Evolutionary conservation across 192 early-diverging fungal species (phyloP).

Genomic region (Oehlia diaphana): DNA sequence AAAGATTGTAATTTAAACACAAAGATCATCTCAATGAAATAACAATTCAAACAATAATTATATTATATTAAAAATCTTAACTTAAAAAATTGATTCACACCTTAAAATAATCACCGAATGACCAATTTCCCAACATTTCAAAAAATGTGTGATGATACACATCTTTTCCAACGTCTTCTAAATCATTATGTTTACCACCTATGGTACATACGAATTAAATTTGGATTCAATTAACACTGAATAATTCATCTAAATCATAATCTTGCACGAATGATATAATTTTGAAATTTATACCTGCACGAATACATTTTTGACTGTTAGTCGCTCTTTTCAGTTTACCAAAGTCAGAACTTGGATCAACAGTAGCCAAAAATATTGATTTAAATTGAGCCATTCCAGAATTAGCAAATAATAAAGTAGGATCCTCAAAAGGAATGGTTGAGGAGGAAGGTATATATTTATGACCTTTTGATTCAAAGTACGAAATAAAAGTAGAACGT

Average conservation of each 20-base stretch:
- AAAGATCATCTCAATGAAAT: neutral
- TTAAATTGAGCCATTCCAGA: conserved; percentile 99
- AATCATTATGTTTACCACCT: conserved; percentile 99
- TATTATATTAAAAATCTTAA: neutral
- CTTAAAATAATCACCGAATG: conserved; percentile 99
- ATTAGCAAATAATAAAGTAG: conserved; percentile 95
- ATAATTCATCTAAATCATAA: neutral
- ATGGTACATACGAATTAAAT: neutral
- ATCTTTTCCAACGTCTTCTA: conserved; percentile 98
- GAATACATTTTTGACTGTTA: conserved; percentile 98
- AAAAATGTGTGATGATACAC: conserved; percentile 99
- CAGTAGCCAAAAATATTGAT: conserved; percentile 93
- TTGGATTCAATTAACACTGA: neutral
- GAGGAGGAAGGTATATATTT: conserved; percentile 83
- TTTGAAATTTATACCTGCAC: conserved; percentile 73
- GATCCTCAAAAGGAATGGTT: conserved; percentile 94
- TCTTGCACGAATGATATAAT: neutral
- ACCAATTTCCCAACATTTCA: conserved; percentile 99
- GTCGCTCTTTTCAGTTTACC: conserved; percentile 88
- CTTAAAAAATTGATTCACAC: conserved; percentile 31
- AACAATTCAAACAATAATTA: neutral
- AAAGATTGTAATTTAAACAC: conserved; percentile 17
- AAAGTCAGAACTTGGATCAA: conserved; percentile 90
- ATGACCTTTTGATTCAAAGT: conserved; percentile 76
- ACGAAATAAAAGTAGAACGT: conserved; percentile 87